Base-by-base conservation (phyloP, 2,329 filamentous ascomycete genomes). In the Aphanocladium album region DNA sequence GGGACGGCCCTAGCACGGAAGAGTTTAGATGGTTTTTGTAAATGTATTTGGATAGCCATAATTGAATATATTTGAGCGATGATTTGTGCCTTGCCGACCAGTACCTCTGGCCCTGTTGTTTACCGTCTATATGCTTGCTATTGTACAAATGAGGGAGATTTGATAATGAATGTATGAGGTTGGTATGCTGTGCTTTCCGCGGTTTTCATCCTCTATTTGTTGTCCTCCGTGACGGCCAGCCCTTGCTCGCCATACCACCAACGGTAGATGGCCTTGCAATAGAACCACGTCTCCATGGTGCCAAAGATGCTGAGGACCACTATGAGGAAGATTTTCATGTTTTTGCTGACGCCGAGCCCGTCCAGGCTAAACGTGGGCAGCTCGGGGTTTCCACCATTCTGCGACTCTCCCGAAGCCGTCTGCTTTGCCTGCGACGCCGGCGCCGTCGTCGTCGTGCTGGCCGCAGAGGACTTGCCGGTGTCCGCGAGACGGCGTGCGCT, bases 11-110 rank as follows among this genome's bases (percentile, higher is more conserved):
- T 0, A 70, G 67, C 12, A 73, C 71, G 14, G 69, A 71, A 3
- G 76, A 82, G 30, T 84, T 83, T 63, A 72, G 81, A 3, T 84
- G 81, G 81, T 82, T 82, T 65, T 65, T 76, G 52, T 76, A 68
- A 64, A 49, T 35, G n/a, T 14, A 52, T 53, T 21, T 51, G 21
- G 17, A 37, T 39, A 19, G 21, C 11, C 21, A n/a, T 8, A 12
- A 37, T 35, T 27, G 30, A 47, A 39, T 30, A 53, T 54, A 53
- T 59, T 45, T 53, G 57, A 46, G 57, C 50, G 33, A 60, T 54
- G 19, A 39, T 46, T 53, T 30, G 23, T 39, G 12, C 19, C 19
- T 37, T n/a, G 2, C 12, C 33, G 2, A 5, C 9, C 16, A 16
- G 43, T 27, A 39, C 17, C 8, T 39, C 2, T 8, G 19, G 33